Evolutionary conservation across 1,284 basidiomycete species (phyloP).

Genomic region (Wolfiporia cocos): DNA sequence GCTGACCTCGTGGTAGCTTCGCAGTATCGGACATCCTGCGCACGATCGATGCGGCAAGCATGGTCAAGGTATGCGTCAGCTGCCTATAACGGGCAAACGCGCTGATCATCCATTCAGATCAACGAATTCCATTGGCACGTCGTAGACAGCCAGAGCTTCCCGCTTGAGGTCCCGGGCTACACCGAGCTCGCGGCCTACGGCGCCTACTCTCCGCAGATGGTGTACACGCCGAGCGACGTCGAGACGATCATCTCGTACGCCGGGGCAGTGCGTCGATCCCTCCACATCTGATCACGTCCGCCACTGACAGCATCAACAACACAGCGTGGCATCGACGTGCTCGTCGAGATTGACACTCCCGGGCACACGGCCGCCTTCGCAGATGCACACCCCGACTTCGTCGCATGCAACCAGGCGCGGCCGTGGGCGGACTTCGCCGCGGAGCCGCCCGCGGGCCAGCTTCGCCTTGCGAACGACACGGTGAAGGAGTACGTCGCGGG

Average conservation of each 20-base stretch:
- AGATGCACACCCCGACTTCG: slow-evolving; percentile 60
- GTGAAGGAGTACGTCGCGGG: slow-evolving; percentile 36
- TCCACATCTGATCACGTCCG: background rate
- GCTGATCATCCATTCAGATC: slow-evolving; percentile 33
- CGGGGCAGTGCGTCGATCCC: slow-evolving; percentile 40
- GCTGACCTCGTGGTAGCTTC: slow-evolving; percentile 39
- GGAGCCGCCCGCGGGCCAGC: slow-evolving; percentile 80
- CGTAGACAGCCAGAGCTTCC: slow-evolving; percentile 74
- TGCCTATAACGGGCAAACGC: too few relatives aligned
- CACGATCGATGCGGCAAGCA: slow-evolving; percentile 81
- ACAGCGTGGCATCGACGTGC: slow-evolving; percentile 76
- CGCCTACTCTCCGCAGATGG: slow-evolving; percentile 54
- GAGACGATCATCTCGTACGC: slow-evolving; percentile 66
- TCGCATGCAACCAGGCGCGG: slow-evolving; percentile 61
- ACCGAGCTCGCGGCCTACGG: slow-evolving; percentile 58
- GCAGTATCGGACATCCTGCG: slow-evolving; percentile 62
- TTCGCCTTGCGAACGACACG: slow-evolving; percentile 53
- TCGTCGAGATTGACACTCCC: slow-evolving; percentile 69
- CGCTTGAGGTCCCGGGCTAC: slow-evolving; percentile 58
- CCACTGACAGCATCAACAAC: too few relatives aligned
- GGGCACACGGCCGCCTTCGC: slow-evolving; percentile 74
- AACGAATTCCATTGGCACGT: slow-evolving; percentile 82
- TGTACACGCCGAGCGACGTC: slow-evolving; percentile 62
- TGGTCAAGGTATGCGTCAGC: slow-evolving; percentile 59
- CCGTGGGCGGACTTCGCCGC: slow-evolving; percentile 65